These are phyloP conservation scores for Neopestalotiopsis sp. DNA, from an alignment of 2,329 filamentous ascomycete genomes.

Conservation along the genomic window DNA sequence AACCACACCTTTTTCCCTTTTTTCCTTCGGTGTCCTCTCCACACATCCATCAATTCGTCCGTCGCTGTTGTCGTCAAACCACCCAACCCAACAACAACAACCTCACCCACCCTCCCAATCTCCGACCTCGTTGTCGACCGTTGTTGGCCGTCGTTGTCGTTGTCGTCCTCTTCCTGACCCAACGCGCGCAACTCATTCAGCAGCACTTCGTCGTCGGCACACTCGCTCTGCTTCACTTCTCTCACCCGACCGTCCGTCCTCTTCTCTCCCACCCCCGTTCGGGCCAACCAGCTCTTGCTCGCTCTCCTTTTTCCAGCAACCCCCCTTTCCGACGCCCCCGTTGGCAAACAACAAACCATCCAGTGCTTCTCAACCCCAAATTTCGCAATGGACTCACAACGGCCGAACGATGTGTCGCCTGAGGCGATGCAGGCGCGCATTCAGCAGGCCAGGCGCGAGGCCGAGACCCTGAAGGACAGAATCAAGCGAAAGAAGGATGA, in stretches of 20 bases:
- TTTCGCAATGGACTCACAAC: constrained; percentile 59
- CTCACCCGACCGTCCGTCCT: background rate
- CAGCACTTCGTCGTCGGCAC: background rate
- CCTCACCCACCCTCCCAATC: background rate
- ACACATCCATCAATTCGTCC: constrained; percentile 25
- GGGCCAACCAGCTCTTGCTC: background rate
- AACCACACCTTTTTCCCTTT: constrained; percentile 31
- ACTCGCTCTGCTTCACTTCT: background rate
- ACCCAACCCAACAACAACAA: constrained; percentile 15
- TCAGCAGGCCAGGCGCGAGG: constrained; percentile 91
- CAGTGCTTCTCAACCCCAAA: background rate
- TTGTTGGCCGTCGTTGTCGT: too few species aligned
- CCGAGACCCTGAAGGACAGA: constrained; percentile 94
- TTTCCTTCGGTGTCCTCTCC: constrained; percentile 33
- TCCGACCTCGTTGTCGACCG: background rate
- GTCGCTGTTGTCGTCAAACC: constrained; percentile 22
- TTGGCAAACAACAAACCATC: constrained; percentile 18
- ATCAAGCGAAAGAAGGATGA: constrained; percentile 99
- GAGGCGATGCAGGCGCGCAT: constrained; percentile 92
- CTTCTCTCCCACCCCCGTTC: background rate
- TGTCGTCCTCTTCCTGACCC: background rate
- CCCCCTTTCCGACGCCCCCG: constrained; percentile 9
- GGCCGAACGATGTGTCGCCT: constrained; percentile 67
- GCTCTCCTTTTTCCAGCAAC: background rate
- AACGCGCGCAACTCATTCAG: background rate